A percentile compares a stretch with the other conserved stretches of the same genome.
These are phyloP conservation scores for Sugiyamaella lignohabitans DNA, from an alignment of 805 yeast species.

Conservation along the genomic window DNA sequence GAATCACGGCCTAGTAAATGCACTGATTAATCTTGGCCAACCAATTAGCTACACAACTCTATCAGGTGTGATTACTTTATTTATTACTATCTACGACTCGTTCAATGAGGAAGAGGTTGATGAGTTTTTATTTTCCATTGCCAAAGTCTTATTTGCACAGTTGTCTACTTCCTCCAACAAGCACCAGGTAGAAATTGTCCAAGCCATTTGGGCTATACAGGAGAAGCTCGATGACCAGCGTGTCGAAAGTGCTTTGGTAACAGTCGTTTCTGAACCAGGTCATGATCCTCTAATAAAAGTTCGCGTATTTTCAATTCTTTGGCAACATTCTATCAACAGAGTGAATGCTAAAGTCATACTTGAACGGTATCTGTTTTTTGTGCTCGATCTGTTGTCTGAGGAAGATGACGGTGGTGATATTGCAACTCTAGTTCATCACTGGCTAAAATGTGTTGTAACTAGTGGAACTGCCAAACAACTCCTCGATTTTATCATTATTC, in stretches of 20 bases:
- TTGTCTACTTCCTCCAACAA: constrained; percentile 44
- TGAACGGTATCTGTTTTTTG: constrained; percentile 55
- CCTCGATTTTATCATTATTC: constrained; percentile 52
- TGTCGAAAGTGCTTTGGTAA: constrained; percentile 68
- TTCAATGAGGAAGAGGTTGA: constrained; percentile 33
- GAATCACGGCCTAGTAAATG: constrained; percentile 31
- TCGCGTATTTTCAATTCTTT: constrained; percentile 54
- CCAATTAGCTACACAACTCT: constrained; percentile 1
- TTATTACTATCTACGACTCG: constrained; percentile 32
- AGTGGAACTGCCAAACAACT: constrained; percentile 55
- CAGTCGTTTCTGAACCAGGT: constrained; percentile 36
- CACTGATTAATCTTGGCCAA: constrained; percentile 18
- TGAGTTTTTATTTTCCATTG: constrained; percentile 36
- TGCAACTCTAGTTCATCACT: constrained; percentile 19
- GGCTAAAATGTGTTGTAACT: constrained; percentile 21
- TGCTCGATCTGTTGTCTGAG: constrained; percentile 61
- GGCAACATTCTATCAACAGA: constrained; percentile 65
- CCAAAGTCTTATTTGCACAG: constrained; percentile 50
- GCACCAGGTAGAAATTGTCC: constrained; percentile 66
- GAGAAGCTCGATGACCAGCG: constrained; percentile 46
- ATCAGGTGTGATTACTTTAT: constrained; percentile 36
- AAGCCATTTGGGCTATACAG: constrained; percentile 52
- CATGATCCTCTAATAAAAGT: constrained; percentile 30
- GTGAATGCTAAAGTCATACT: constrained; percentile 40
- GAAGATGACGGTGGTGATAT: constrained; percentile 5